Conservation (phyloP, 257 asterid genomes). For the Ilex aquifolium region DNA sequence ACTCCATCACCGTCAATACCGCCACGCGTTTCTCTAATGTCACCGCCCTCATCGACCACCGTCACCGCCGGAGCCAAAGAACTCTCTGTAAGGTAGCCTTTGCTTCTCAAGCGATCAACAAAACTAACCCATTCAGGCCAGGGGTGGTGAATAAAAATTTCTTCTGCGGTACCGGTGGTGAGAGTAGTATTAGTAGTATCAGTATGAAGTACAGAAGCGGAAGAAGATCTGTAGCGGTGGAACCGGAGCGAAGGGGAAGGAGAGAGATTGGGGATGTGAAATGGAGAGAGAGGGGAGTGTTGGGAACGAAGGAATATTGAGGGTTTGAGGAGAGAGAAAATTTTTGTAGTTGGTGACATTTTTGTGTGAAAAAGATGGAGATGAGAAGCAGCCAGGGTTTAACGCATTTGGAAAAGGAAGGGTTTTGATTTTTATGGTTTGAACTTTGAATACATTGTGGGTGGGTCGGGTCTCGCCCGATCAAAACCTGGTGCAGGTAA, state of each 20-base stretch:
- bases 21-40: conserved; percentile 2
- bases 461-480: too few species aligned
- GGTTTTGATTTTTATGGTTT: too few species aligned
- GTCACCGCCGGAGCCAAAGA: conserved; percentile 1
- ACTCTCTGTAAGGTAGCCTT: conserved; percentile 45
- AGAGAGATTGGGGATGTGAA: conserved; percentile 18
- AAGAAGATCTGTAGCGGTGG: conserved; percentile 42
- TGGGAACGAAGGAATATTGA: conserved; percentile 34
- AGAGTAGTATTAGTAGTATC: conserved; percentile 11
- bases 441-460: too few species aligned
- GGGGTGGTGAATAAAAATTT: conserved; percentile 41
- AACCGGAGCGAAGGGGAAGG: conserved; percentile 23
- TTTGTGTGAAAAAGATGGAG: too few species aligned
- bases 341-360: conserved; percentile 29
- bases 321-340: conserved; percentile 44
- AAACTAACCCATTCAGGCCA: conserved; percentile 96
- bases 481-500: too few species aligned
- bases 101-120: conserved; percentile 59
- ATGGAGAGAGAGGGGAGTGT: conserved; percentile 15
- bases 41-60: conserved; percentile 15
- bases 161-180: conserved; percentile 8
- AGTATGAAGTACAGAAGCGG: conserved; percentile 22
- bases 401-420: too few species aligned
- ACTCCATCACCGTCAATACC: conserved; percentile 14
- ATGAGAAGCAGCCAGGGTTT: too few species aligned